Conservation (phyloP, 129 eudicot species). For the Logfia minima region DNA sequence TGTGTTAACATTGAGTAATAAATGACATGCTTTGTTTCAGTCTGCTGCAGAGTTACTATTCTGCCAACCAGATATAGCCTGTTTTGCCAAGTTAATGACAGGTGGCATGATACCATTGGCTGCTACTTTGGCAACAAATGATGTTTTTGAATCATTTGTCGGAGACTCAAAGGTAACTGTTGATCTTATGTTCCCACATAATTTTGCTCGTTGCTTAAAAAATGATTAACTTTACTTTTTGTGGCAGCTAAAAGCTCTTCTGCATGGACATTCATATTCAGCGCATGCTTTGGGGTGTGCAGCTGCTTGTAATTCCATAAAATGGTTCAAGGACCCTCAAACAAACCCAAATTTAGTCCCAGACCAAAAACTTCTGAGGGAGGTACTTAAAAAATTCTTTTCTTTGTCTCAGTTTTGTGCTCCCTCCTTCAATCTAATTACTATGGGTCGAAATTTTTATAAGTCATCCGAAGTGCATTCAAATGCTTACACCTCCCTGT, state of each 20-base stretch:
- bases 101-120: constrained; percentile 96
- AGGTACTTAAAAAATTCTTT: constrained; percentile 43
- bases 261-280: constrained; percentile 94
- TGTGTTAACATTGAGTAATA: background rate
- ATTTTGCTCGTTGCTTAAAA: background rate
- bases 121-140: constrained; percentile 79
- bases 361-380: constrained; percentile 54
- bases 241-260: constrained; percentile 79
- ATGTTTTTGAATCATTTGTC: constrained; percentile 67
- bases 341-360: constrained; percentile 60
- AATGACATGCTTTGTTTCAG: constrained; percentile 37
- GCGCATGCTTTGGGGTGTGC: constrained; percentile 96
- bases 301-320: constrained; percentile 73
- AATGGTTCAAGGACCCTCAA: constrained; percentile 71
- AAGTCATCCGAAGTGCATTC: background rate
- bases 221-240: constrained; percentile 3
- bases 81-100: constrained; percentile 93
- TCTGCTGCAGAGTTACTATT: constrained; percentile 85
- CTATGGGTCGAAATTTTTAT: background rate
- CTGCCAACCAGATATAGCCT: constrained; percentile 91
- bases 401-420: background rate
- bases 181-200: constrained; percentile 14
- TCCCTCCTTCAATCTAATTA: background rate
- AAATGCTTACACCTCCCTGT: background rate
- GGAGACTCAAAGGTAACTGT: constrained; percentile 86